Conservation (phyloP, 257 asterid species). For the Jasminum sambac region DNA sequence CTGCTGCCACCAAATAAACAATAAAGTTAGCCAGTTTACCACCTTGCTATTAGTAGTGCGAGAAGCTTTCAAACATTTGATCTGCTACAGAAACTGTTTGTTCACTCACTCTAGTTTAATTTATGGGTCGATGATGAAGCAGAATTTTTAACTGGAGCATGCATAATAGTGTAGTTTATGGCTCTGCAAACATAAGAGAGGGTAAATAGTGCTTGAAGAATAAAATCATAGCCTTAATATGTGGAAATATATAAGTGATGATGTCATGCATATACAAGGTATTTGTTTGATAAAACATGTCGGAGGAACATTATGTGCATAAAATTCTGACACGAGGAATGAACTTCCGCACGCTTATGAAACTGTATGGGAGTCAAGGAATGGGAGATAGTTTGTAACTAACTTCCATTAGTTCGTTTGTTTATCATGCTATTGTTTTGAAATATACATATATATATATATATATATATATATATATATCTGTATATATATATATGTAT, state of each 20-base stretch:
- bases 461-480: too few relatives aligned
- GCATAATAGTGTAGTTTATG: constrained; percentile 6
- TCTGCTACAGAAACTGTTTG: background rate
- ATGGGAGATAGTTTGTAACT: background rate
- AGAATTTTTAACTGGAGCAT: background rate
- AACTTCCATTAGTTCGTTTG: background rate
- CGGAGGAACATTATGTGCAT: background rate
- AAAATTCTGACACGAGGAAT: background rate
- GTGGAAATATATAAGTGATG: background rate
- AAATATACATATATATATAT: too few relatives aligned
- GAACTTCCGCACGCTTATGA: background rate
- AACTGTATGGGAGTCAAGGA: constrained; percentile 6
- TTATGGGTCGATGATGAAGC: constrained; percentile 10
- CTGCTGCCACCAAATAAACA: background rate
- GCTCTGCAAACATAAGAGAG: background rate
- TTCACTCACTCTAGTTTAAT: background rate
- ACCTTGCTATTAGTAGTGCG: background rate
- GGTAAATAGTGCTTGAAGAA: background rate
- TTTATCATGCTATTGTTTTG: background rate
- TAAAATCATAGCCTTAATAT: background rate
- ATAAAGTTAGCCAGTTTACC: background rate
- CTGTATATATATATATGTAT: too few relatives aligned
- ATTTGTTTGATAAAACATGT: constrained; percentile 2
- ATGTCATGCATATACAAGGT: constrained; percentile 2
- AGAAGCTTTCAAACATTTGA: background rate